Evolutionary conservation across 345 rosid genomes (phyloP).

Genomic region (Eucalyptus cloeziana): DNA sequence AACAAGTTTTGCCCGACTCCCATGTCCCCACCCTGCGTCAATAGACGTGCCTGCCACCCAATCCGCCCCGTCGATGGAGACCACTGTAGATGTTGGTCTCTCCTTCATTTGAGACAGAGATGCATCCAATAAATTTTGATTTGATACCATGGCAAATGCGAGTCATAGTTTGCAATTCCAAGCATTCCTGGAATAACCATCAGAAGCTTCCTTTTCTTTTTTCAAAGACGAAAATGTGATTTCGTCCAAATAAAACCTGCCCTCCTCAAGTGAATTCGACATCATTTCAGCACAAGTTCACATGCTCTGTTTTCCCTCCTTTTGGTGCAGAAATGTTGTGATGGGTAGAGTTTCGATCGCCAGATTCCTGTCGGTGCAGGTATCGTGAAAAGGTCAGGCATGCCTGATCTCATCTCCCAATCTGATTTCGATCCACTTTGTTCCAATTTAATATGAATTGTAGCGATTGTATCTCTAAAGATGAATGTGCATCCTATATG

Average conservation of each 20-base stretch:
- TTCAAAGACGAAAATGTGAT: not conserved
- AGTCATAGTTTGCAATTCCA: not conserved
- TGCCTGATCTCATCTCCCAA: not conserved
- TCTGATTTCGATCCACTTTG: not conserved
- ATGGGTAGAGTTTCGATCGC: not conserved
- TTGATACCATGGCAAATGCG: not conserved
- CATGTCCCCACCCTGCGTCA: not conserved
- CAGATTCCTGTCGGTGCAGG: not conserved
- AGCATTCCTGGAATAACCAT: not conserved
- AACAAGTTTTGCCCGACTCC: not conserved
- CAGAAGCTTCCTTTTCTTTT: not conserved
- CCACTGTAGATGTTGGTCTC: not conserved
- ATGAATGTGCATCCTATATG: not conserved
- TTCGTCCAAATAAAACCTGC: not conserved
- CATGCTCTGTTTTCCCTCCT: not conserved
- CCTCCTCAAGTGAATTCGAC: not conserved
- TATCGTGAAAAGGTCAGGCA: not conserved
- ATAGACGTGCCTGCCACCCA: not conserved
- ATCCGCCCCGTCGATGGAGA: not conserved
- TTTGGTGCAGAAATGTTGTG: not conserved
- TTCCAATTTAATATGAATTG: not conserved
- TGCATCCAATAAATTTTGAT: not conserved
- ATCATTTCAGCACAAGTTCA: not conserved
- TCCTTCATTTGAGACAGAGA: not conserved
- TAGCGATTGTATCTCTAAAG: not conserved